Evolutionary conservation across 345 rosid genomes (phyloP).

Genomic region (Noccaea caerulescens): DNA sequence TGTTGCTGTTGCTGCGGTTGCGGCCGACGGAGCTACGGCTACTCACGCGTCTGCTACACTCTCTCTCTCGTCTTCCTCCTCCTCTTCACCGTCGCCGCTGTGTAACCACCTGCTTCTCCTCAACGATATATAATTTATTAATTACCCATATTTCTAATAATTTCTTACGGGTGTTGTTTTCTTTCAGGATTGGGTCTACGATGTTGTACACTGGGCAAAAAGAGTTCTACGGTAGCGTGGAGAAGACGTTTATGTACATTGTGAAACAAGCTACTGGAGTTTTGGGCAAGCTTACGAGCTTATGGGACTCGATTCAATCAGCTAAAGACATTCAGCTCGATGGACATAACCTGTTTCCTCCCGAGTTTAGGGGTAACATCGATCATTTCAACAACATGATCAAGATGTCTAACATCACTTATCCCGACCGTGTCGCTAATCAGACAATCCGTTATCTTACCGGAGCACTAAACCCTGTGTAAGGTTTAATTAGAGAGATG

Average conservation of each 20-base stretch:
- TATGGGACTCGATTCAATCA: slow-evolving; percentile 46
- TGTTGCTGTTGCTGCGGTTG: slow-evolving; percentile 51
- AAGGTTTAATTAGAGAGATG: not conserved
- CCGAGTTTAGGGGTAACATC: slow-evolving; percentile 44
- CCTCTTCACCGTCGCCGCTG: slow-evolving; percentile 54
- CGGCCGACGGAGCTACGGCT: slow-evolving; percentile 45
- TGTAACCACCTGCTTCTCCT: slow-evolving; percentile 42
- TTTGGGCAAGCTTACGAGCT: slow-evolving; percentile 39
- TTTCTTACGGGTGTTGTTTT: not conserved
- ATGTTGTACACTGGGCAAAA: slow-evolving; percentile 52
- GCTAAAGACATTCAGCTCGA: slow-evolving; percentile 46
- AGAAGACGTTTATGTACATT: slow-evolving; percentile 42
- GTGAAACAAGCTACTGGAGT: slow-evolving; percentile 44
- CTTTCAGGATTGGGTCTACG: slow-evolving; percentile 50
- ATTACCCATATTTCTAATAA: not conserved
- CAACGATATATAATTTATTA: not conserved
- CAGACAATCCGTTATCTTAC: slow-evolving; percentile 43
- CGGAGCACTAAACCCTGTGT: slow-evolving; percentile 50
- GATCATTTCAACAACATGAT: slow-evolving; percentile 46
- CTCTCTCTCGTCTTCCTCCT: slow-evolving; percentile 52
- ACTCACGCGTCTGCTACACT: slow-evolving; percentile 49
- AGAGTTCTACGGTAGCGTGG: slow-evolving; percentile 48
- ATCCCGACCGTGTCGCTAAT: slow-evolving; percentile 45
- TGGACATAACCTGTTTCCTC: slow-evolving; percentile 45
- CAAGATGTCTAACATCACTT: slow-evolving; percentile 45